Percentiles rank a stretch among this genome's conserved stretches.
These are phyloP conservation scores for Hexamita inflata DNA, from an alignment of 208 protist species.

Conservation along the genomic window DNA sequence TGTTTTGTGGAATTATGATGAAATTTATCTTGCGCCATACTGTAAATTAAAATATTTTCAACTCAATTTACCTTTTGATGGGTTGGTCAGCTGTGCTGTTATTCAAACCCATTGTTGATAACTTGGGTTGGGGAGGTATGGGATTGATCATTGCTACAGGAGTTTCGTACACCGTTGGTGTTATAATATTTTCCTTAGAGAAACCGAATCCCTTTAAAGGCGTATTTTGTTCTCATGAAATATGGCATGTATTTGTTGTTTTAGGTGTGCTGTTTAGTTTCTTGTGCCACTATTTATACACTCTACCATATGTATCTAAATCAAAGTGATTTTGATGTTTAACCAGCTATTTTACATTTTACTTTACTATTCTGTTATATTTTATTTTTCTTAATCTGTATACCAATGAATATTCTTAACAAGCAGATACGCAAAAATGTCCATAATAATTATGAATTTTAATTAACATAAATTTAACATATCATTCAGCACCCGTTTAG, in stretches of 20 bases:
- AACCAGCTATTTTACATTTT: no score
- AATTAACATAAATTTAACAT: no score
- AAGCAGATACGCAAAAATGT: no score
- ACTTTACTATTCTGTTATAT: no score
- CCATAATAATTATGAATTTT: no score
- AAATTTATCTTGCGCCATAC: background rate
- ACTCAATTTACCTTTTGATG: background rate
- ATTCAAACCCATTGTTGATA: background rate
- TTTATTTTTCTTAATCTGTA: no score
- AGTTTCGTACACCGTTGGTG: background rate
- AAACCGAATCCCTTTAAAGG: background rate
- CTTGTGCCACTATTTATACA: background rate
- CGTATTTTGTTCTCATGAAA: background rate
- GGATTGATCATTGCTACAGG: background rate
- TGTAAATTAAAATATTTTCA: background rate
- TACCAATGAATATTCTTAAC: no score
- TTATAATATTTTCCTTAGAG: background rate
- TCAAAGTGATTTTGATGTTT: no score
- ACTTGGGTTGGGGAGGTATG: background rate
- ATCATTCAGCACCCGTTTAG: no score
- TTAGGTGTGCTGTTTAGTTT: background rate
- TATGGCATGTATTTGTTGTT: background rate
- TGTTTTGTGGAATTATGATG: background rate
- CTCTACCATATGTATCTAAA: background rate
- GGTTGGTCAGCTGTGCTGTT: background rate